A percentile compares a stretch with the other conserved stretches of the same genome.
phyloP scores from a whole-genome alignment of 2,329 filamentous ascomycete species.

The Neonectria neomacrospora region DNA sequence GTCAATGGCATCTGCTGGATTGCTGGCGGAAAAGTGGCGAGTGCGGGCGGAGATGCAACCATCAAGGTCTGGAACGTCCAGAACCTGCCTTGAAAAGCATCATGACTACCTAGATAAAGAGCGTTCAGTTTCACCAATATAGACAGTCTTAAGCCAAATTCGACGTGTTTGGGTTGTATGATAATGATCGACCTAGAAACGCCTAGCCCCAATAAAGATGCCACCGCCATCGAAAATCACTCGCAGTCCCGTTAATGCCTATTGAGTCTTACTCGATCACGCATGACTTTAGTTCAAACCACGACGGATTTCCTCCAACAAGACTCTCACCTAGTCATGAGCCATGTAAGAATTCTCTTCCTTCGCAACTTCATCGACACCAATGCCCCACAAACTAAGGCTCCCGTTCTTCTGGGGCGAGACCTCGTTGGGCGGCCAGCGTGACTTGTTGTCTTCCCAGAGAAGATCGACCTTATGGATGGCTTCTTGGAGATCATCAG shows the following conservation, averaged over 20 bases:
- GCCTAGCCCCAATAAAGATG: conserved; percentile 3
- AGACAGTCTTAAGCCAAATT: conserved; percentile 21
- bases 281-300: neutral
- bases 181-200: conserved; percentile 5
- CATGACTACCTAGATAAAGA: conserved; percentile 18
- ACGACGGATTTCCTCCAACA: conserved; percentile 14
- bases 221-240: neutral
- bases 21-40: conserved; percentile 75
- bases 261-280: neutral
- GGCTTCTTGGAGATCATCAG: conserved; percentile 49
- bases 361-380: conserved; percentile 46
- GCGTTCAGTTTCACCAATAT: conserved; percentile 16
- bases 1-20: conserved; percentile 90
- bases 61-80: conserved; percentile 82
- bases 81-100: conserved; percentile 47
- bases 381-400: conserved; percentile 51
- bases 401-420: conserved; percentile 28
- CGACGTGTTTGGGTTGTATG: conserved; percentile 17
- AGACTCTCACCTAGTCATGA: conserved; percentile 50
- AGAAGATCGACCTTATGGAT: conserved; percentile 52
- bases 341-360: conserved; percentile 54
- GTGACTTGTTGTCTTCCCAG: conserved; percentile 49
- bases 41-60: conserved; percentile 85
- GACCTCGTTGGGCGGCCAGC: conserved; percentile 49
- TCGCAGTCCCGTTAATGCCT: neutral